phyloP scores from a whole-genome alignment of 495 filamentous ascomycete species.

The Jackrogersella minutella region DNA sequence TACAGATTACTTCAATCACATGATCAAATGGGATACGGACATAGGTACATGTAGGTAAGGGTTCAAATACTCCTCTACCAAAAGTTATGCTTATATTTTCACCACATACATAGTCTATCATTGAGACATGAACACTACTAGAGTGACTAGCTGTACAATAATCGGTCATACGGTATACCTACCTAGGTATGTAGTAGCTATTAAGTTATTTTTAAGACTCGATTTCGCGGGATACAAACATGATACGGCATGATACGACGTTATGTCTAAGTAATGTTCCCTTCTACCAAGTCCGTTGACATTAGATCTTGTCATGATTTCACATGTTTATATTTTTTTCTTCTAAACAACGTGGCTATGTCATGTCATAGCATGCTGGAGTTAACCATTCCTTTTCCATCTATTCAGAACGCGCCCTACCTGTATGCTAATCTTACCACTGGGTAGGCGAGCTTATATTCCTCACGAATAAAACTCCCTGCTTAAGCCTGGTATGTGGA shows the following conservation, averaged over 20 bases:
- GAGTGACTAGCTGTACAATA: too few species aligned
- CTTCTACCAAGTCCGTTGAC: constrained; percentile 20
- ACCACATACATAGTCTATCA: too few species aligned
- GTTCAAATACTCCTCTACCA: too few species aligned
- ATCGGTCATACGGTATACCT: too few species aligned
- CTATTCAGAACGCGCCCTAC: constrained; percentile 20
- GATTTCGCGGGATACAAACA: too few species aligned
- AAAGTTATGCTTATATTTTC: too few species aligned
- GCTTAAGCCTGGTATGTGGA: constrained; percentile 95
- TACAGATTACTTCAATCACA: too few species aligned
- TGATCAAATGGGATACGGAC: too few species aligned
- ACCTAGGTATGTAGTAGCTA: too few species aligned
- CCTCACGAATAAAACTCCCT: not conserved
- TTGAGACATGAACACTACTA: not conserved
- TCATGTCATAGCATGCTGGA: constrained; percentile 30
- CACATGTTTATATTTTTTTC: constrained; percentile 37
- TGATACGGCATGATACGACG: not conserved
- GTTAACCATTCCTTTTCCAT: constrained; percentile 22
- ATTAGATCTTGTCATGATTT: constrained; percentile 21
- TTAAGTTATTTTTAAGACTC: too few species aligned
- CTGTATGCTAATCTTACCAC: constrained; percentile 11
- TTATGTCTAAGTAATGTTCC: not conserved
- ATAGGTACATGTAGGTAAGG: too few species aligned
- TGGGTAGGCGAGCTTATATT: constrained; percentile 11
- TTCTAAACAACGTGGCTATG: constrained; percentile 25